Evolutionary conservation across 768 basidiomycete species (phyloP).

Genomic region (Stropharia rugosoannulata): DNA sequence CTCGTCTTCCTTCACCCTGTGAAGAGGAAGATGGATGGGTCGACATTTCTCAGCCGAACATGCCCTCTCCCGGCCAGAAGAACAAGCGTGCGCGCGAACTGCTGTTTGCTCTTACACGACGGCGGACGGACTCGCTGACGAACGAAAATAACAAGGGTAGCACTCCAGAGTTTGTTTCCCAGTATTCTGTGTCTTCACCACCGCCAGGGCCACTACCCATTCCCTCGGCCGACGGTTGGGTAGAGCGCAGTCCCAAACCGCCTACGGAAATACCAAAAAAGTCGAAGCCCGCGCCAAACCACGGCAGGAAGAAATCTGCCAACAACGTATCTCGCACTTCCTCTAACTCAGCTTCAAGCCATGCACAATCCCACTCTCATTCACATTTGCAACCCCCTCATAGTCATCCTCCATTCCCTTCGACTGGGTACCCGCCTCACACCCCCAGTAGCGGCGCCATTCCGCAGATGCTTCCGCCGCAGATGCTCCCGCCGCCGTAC

Average conservation of each 20-base stretch:
- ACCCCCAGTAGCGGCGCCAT: neutral
- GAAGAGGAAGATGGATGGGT: conserved; percentile 51
- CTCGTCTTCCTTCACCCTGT: conserved; percentile 29
- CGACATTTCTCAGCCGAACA: conserved; percentile 25
- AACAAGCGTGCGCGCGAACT: conserved; percentile 41
- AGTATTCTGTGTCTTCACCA: conserved; percentile 24
- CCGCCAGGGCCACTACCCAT: conserved; percentile 25
- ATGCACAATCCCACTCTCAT: conserved; percentile 8
- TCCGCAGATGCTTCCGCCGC: conserved; percentile 9
- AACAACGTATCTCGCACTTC: conserved; percentile 15
- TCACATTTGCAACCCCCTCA: conserved; percentile 6
- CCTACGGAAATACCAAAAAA: conserved; percentile 15
- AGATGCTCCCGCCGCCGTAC: conserved; percentile 17
- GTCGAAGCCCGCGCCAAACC: conserved; percentile 10
- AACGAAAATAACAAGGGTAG: conserved; percentile 22
- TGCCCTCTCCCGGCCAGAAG: conserved; percentile 27
- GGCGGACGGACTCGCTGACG: conserved; percentile 38
- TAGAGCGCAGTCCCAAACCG: conserved; percentile 26
- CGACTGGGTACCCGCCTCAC: neutral
- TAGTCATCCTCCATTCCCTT: neutral
- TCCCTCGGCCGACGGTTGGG: conserved; percentile 34
- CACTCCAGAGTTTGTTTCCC: conserved; percentile 4
- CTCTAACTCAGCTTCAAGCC: neutral
- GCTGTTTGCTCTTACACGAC: conserved; percentile 38
- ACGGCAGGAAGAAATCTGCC: conserved; percentile 19